Base-by-base conservation (phyloP, 768 basidiomycete genomes). In the Myochromella boudieri region DNA sequence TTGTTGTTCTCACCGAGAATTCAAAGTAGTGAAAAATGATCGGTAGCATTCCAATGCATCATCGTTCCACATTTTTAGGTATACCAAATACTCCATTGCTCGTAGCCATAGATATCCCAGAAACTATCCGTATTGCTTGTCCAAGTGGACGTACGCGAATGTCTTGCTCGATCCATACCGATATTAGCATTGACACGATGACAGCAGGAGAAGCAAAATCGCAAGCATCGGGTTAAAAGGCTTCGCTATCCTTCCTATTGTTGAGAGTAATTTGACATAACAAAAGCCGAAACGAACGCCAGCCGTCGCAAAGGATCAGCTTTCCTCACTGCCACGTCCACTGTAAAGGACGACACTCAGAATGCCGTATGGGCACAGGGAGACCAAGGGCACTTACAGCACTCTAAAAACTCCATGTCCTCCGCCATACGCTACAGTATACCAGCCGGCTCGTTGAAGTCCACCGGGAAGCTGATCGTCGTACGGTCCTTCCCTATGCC, bases 371-470 rank as follows among this genome's bases (percentile, higher is more conserved):
- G 33, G 18, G 18, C 14, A n/a, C 27, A n/a, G n/a, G n/a, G n/a
- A n/a, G n/a, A n/a, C n/a, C n/a, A 43, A 37, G 21, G 17, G 2
- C 3, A 80, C 89, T 72, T 58, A 91, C 88, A 68, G 59, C 92
- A 95, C 55, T 93, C 91, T 1, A 89, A 85, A 67, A 95, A 97
- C 65, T 97, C 95, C 91, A 95, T 95, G 66, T 98, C 95, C 68
- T 98, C 95, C 9, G 94, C 87, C 91, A 97, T 98, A 40, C 95
- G 74, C 70, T 98, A 91, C 50, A 98, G 64, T 95, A 98, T 97
- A 60, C 91, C 94, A 39, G 94, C 97, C 22, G 92, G 90, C 65
- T 91, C 89, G 64, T 93, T 95, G 60, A 91, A 93, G 63, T 84
- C 92, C 31, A 97, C 93, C 0, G 94, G 94, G 65, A 95, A 95